Base-by-base conservation (phyloP, 192 early-diverging fungal genomes). In the Podila clonocystis region DNA sequence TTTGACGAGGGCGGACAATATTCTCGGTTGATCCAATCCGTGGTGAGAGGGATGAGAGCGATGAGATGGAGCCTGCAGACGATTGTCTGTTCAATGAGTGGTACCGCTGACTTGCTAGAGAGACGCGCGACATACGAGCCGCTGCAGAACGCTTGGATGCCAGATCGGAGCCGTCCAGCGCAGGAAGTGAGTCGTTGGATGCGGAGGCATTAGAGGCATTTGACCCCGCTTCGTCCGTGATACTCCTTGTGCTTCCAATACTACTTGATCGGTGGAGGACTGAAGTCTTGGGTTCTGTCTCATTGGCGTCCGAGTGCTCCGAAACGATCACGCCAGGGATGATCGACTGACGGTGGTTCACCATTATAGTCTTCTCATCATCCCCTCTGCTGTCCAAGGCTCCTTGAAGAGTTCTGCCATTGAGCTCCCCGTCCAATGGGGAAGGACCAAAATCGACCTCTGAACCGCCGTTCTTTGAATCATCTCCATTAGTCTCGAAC, bases 281-380 rank as follows among this genome's bases (percentile, higher is more conserved):
- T 33, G 41, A 45, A 15, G 41, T 19, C 15, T 30, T 28, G 11
- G 7, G 59, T 9, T 30, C 26, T 33, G 26, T 61, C 59, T 26
- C 28, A 9, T 61, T 28, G 26, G 22, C 20, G 24, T 58, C 64
- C 61, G 60, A 20, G 57, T 72, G 70, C 20, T 80, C 71, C 15
- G 77, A 73, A n/a, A 80, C 71, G 9, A 80, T 22, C 2, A 80
- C 77, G 3, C 71, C 77, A 52, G 77, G 77, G 12, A 80, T 69
- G 9, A 30, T 26, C 0, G 66, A 17, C 24, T 62, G 64, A 12
- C 31, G 36, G 36, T 71, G 59, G 12, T 63, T 22, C 1, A 24
- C 20, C 22, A 45, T 19, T 5, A 58, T 59, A 9, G 36, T 31
- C 22, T 58, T 52, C 13, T 41, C 67, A 57, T 58, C 48, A 5